Evolutionary conservation across 371 early-diverging fungal species (phyloP), one percentile per base, ranked within the genome.

Genomic region (Lichtheimia corymbifera): DNA sequence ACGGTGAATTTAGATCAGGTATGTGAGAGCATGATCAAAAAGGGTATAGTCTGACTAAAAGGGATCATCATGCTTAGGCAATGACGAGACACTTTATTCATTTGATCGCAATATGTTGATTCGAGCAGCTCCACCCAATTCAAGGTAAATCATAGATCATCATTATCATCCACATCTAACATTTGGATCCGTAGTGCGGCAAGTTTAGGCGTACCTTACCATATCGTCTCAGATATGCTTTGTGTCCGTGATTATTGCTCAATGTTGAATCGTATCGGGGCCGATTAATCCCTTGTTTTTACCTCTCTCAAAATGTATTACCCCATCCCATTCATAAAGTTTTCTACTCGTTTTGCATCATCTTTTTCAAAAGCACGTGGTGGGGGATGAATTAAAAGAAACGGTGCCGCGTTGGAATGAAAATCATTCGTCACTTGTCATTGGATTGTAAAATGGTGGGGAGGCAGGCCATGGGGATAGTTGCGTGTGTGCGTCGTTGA

Each of bases 1-100:
- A 68, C 17, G 88, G 88, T 40, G 85, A 85, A 62, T 85, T 88
- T 52, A 70, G 68, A 47, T 83, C 84, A 70, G 76, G 77, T 79
- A 61, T 24, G 45, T 12, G n/a, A 56, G n/a, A 17, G 28, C 20
- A 55, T 4, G 15, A 28, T 15, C 6, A 24, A 59, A 47, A 30
- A 18, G 15, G 7, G 50, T 18, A 9, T 35, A 35, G 35, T 35
- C 9, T 35, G 11, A 35, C 35, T 35, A 35, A 9, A 35, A 35
- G 1, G 35, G 35, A 35, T 35, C 35, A 1, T 35, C 35, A 28
- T 41, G 53, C 54, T 50, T 60, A 61, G 75, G 70, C 11, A 68
- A 67, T 2, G 53, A 62, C 13, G 42, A 63, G 18, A 51, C 63
- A 27, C 70, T 72, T 14, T 72, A 71, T 45, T 79, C 83, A 13